Base-by-base conservation (phyloP, 768 basidiomycete species). In the Baorangia bicolor region DNA sequence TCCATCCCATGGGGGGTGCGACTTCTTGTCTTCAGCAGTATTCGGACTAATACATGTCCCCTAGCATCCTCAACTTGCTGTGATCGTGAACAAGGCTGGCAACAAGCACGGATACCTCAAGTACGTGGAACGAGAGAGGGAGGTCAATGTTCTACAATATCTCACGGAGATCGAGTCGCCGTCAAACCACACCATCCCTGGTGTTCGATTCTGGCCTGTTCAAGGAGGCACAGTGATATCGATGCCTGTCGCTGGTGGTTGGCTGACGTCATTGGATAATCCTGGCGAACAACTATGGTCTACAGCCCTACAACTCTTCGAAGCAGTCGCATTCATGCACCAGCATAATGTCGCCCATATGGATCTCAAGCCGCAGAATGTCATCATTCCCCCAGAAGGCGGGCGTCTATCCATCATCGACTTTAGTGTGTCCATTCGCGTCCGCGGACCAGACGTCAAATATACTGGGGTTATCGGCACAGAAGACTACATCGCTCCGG, bases 1-100 rank as follows among this genome's bases (percentile, higher is more conserved):
- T n/a, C n/a, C n/a, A n/a, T n/a, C n/a, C n/a, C n/a, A n/a, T n/a
- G n/a, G n/a, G n/a, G n/a, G n/a, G n/a, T n/a, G n/a, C n/a, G n/a
- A n/a, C n/a, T n/a, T n/a, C 38, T 20, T 10, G n/a, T 23, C 20
- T 13, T 39, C 28, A 4, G 14, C 11, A 2, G 10, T 13, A 28
- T 20, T 34, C 14, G 4, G 3, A 40, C 31, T 41, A 48, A 54
- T 4, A n/a, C 23, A 20, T 40, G 4, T 27, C 4, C 3, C 12
- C 18, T 16, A 63, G 61, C 61, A 63, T 48, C 62, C 62, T 14
- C 35, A 49, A 3, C 53, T 64, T 11, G 58, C 62, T 0, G 25
- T 56, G 9, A 35, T 54, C 14, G 45, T 20, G 28, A 28, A n/a
- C 27, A 44, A 51, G 3, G 9, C 31, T n/a, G 28, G 27, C 2